These are phyloP conservation scores for Calocybe indica DNA, from an alignment of 768 basidiomycete genomes.

Conservation along the genomic window DNA sequence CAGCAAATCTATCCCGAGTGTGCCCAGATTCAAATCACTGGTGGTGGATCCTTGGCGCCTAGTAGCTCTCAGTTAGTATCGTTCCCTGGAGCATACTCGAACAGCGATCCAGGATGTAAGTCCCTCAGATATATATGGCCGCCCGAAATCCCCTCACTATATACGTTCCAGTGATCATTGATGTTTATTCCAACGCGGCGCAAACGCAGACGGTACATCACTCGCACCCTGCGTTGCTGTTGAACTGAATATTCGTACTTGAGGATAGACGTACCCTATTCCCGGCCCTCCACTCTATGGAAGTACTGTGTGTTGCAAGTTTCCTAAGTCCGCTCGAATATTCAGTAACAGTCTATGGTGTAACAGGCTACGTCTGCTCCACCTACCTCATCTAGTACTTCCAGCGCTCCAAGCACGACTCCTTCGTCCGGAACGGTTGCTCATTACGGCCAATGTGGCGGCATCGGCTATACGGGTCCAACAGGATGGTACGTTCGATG, in stretches of 20 bases:
- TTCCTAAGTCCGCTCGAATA: background rate
- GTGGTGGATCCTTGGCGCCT: slow-evolving; percentile 33
- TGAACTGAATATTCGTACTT: background rate
- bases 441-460: slow-evolving; percentile 39
- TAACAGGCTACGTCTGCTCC: slow-evolving; percentile 2
- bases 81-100: slow-evolving; percentile 42
- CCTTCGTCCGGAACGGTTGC: slow-evolving; percentile 22
- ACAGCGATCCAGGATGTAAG: slow-evolving; percentile 37
- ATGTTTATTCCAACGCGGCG: slow-evolving; percentile 34
- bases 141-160: slow-evolving; percentile 15
- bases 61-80: slow-evolving; percentile 37
- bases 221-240: background rate
- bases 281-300: slow-evolving; percentile 45
- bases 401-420: slow-evolving; percentile 11
- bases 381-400: slow-evolving; percentile 12
- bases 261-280: slow-evolving; percentile 30
- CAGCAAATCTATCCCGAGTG: slow-evolving; percentile 70
- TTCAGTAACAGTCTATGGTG: background rate
- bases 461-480: slow-evolving; percentile 30
- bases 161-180: slow-evolving; percentile 26
- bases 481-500: slow-evolving; percentile 27
- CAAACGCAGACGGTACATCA: slow-evolving; percentile 21
- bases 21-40: slow-evolving; percentile 36
- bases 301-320: slow-evolving; percentile 1
- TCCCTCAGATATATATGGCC: background rate